phyloP scores from a whole-genome alignment of 257 asterid species.

The Plantago ovata region DNA sequence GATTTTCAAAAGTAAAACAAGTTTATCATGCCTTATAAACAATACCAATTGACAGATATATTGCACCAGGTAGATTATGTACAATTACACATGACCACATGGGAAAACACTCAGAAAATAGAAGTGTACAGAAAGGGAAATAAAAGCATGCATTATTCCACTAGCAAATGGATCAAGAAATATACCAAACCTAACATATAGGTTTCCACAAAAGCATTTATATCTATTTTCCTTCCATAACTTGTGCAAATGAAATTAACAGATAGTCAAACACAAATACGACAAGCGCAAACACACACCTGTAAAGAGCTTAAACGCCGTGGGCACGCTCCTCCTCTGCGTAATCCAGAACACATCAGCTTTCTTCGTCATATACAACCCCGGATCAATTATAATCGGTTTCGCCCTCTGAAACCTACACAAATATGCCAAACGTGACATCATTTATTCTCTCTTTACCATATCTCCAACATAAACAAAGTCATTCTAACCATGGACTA shows the following conservation, averaged over 20 bases:
- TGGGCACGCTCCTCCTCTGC: conserved; percentile 92
- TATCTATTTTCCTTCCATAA: conserved; percentile 8
- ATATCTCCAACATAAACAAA: not conserved
- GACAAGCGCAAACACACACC: conserved; percentile 44
- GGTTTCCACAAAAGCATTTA: conserved; percentile 21
- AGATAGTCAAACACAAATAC: conserved; percentile 2
- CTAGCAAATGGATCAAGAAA: conserved; percentile 16
- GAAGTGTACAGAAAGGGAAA: conserved; percentile 1
- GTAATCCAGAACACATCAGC: conserved; percentile 96
- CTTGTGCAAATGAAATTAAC: not conserved
- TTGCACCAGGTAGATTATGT: no score
- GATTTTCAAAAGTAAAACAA: no score
- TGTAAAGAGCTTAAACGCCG: conserved; percentile 91
- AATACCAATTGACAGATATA: no score
- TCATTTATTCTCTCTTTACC: no score
- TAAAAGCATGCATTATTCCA: conserved; percentile 4
- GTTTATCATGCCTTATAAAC: no score
- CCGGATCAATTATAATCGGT: conserved; percentile 87
- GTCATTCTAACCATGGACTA: not conserved
- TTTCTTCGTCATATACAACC: conserved; percentile 78
- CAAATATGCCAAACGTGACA: no score
- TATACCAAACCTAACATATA: conserved; percentile 21
- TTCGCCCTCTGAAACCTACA: conserved; percentile 90
- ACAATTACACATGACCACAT: not conserved
- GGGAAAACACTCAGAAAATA: conserved; percentile 7